Evolutionary conservation across 768 basidiomycete species (phyloP), one percentile per base, ranked within the genome.

Genomic region (Kockovaella imperatae): DNA sequence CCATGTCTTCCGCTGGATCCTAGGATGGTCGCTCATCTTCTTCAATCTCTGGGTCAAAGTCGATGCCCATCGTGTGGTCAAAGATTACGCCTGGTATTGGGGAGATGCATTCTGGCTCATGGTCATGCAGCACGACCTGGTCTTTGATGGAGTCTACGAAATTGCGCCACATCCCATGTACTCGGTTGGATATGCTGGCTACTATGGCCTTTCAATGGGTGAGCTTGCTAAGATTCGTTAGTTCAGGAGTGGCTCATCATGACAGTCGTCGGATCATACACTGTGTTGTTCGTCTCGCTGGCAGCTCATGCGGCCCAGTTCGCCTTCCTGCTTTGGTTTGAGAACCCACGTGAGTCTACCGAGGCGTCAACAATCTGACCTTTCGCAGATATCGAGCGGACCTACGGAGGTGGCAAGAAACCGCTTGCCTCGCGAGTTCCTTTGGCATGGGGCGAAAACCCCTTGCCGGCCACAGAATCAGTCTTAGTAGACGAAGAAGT

Each of bases 41-140:
- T 97, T 97, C 77, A 97, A 99, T 70, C 77, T 97, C 29, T 97
- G 91, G 90, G 89, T 99, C 54, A 99, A 99, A 69, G 86, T 85
- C 2, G 93, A 97, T 65, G 95, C 95, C 0, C 95, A 99, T 69
- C 79, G 88, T 45, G 88, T 97, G 41, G 90, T 97, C 52, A 97
- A 95, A 61, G 93, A 96, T 64, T 96, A 93, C 57, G 91, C 90
- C 14, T 96, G 89, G 90, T 96, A 90, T 69, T 89, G 88, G 88
- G 90, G 62, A 35, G 64, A 66, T 50, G 64, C 70, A 2, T 71
- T 69, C 46, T 67, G 67, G 67, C 50, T 67, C 45, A 61, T 70
- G 52, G 60, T 72, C 32, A 65, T 70, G 52, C 66, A 74, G 42
- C 62, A 75, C 52, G 70, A 84, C 35, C 77, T 97, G 13, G 84